Evolutionary conservation across 1,139 yeast species (phyloP).

Genomic region (Suhomyces maxii): DNA sequence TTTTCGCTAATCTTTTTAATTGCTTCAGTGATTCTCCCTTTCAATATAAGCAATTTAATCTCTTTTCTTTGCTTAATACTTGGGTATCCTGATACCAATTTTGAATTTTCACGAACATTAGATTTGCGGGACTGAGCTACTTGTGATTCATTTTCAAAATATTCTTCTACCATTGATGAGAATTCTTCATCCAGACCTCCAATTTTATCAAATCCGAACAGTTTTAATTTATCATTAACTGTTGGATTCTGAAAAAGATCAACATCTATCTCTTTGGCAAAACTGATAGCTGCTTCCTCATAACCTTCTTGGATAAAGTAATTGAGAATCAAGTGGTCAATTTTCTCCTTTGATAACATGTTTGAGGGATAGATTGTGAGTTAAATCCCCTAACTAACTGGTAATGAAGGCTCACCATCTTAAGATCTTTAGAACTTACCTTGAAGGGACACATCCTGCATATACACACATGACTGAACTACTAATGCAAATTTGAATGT

Average conservation of each 20-base stretch:
- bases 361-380: background rate
- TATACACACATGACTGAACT: too few relatives aligned
- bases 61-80: constrained; percentile 50
- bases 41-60: constrained; percentile 48
- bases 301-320: constrained; percentile 62
- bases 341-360: constrained; percentile 27
- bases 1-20: constrained; percentile 45
- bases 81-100: constrained; percentile 37
- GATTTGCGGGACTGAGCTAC: background rate
- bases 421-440: too few relatives aligned
- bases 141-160: constrained; percentile 10
- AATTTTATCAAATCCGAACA: constrained; percentile 6
- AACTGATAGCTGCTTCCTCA: constrained; percentile 50
- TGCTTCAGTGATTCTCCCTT: constrained; percentile 51
- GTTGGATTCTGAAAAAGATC: constrained; percentile 4
- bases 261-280: constrained; percentile 42
- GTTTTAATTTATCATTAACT: constrained; percentile 1
- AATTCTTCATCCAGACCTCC: constrained; percentile 16
- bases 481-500: too few relatives aligned
- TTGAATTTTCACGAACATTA: constrained; percentile 11
- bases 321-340: constrained; percentile 50
- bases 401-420: too few relatives aligned
- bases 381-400: too few relatives aligned
- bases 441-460: too few relatives aligned
- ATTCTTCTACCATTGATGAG: constrained; percentile 18